phyloP scores from a whole-genome alignment of 306 rosid species.

The Comarum palustre region DNA sequence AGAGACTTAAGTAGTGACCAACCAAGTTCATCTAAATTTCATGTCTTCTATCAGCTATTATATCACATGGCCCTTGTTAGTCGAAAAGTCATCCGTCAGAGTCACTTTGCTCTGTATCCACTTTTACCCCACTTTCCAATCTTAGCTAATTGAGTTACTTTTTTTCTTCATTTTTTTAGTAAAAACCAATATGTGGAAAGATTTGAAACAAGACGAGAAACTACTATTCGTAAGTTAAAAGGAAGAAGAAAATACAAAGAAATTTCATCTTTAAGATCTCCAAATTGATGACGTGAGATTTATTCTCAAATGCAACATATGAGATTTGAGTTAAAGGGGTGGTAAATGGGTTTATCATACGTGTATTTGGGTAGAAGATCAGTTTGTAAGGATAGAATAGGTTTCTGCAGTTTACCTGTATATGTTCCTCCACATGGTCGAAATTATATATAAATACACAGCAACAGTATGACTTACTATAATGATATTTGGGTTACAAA shows the following conservation, averaged over 20 bases:
- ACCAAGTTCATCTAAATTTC: neutral
- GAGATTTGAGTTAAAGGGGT: neutral
- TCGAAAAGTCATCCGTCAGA: neutral
- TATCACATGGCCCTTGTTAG: neutral
- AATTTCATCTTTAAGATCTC: neutral
- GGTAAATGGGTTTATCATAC: neutral
- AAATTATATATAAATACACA: neutral
- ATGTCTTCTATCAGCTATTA: neutral
- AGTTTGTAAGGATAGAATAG: neutral
- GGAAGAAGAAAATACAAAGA: neutral
- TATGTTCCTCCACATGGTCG: neutral
- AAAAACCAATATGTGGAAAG: neutral
- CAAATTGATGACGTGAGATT: neutral
- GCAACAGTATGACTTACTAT: neutral
- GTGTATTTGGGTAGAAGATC: neutral
- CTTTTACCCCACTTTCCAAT: neutral
- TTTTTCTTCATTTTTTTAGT: neutral
- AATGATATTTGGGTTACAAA: neutral
- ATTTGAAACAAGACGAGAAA: neutral
- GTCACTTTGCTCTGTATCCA: neutral
- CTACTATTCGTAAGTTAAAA: neutral
- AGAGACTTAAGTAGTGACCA: neutral
- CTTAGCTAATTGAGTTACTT: neutral
- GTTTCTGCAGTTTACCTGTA: neutral
- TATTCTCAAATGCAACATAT: neutral